A percentile compares a stretch with the other conserved stretches of the same genome.
phyloP scores from a whole-genome alignment of 495 filamentous ascomycete genomes.

The Chaetomium fimeti region DNA sequence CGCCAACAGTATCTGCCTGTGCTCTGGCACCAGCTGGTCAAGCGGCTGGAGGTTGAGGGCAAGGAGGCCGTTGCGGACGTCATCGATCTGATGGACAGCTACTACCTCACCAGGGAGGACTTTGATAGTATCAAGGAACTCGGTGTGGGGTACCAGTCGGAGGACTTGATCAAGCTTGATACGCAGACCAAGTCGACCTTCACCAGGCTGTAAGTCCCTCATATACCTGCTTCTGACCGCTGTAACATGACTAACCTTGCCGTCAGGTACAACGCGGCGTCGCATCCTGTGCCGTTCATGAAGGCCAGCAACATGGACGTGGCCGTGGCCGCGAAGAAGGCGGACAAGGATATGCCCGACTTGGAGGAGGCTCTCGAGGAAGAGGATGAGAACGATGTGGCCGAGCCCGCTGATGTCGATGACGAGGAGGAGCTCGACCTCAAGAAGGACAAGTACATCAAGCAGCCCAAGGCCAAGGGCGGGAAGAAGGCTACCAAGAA shows the following conservation, averaged over 20 bases:
- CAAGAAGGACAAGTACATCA: conserved; percentile 95
- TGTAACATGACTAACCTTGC: conserved; percentile 25
- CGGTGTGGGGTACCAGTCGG: conserved; percentile 78
- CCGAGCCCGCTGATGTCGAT: conserved; percentile 59
- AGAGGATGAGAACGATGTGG: conserved; percentile 72
- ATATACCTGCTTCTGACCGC: neutral
- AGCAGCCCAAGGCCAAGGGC: conserved; percentile 73
- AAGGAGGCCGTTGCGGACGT: conserved; percentile 69
- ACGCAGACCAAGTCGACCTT: conserved; percentile 83
- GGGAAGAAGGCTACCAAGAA: conserved; percentile 52
- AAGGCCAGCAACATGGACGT: conserved; percentile 73
- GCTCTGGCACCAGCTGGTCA: conserved; percentile 80
- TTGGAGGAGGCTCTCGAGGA: conserved; percentile 95
- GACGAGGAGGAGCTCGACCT: conserved; percentile 76
- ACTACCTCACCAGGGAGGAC: conserved; percentile 94
- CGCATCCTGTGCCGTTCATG: conserved; percentile 94
- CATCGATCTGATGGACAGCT: conserved; percentile 93
- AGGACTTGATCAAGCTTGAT: conserved; percentile 72
- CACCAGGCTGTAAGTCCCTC: conserved; percentile 65
- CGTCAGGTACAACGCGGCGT: conserved; percentile 73
- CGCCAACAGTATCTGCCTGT: conserved; percentile 90
- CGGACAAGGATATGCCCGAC: conserved; percentile 78
- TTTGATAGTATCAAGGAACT: conserved; percentile 91
- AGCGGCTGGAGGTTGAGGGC: conserved; percentile 65
- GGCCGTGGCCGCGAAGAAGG: conserved; percentile 61